Percentiles rank a stretch among this genome's conserved stretches.
phyloP scores from a whole-genome alignment of 495 filamentous ascomycete genomes.

The Lasiosphaeria hispida region DNA sequence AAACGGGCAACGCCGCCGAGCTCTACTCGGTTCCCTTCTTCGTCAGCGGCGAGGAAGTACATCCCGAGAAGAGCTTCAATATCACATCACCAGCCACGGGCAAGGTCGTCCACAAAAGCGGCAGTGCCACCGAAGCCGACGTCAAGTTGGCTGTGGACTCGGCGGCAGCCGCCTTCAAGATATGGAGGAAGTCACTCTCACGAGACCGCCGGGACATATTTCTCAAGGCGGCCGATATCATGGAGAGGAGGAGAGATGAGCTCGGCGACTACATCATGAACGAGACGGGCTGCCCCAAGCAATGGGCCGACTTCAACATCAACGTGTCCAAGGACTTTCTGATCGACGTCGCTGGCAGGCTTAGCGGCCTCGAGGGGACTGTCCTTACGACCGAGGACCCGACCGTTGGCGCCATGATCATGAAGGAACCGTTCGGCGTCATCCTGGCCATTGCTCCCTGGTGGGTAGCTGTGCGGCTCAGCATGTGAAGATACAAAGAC shows the following conservation, averaged over 20 bases:
- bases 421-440: conserved; percentile 80
- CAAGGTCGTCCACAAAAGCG: conserved; percentile 58
- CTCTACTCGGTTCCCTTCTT: conserved; percentile 60
- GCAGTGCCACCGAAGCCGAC: conserved; percentile 61
- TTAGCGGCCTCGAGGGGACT: conserved; percentile 57
- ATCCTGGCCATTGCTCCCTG: conserved; percentile 81
- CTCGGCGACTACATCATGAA: conserved; percentile 58
- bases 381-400: conserved; percentile 56
- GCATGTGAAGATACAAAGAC: conserved; percentile 9
- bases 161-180: conserved; percentile 65
- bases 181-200: conserved; percentile 66
- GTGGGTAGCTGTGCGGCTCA: conserved; percentile 39
- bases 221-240: conserved; percentile 64
- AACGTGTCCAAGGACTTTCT: conserved; percentile 56
- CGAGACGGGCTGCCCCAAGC: conserved; percentile 62
- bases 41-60: conserved; percentile 67
- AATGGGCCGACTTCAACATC: conserved; percentile 64
- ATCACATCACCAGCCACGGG: conserved; percentile 64
- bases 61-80: conserved; percentile 60
- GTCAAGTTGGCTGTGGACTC: conserved; percentile 60
- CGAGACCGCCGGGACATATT: conserved; percentile 67
- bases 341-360: conserved; percentile 68
- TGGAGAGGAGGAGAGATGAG: conserved; percentile 63
- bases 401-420: conserved; percentile 64
- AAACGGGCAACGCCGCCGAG: conserved; percentile 9